Evolutionary conservation across 75 land plant genomes (phyloP), one percentile per base, ranked within the genome.

Genomic region (Pinus albicaulis): DNA sequence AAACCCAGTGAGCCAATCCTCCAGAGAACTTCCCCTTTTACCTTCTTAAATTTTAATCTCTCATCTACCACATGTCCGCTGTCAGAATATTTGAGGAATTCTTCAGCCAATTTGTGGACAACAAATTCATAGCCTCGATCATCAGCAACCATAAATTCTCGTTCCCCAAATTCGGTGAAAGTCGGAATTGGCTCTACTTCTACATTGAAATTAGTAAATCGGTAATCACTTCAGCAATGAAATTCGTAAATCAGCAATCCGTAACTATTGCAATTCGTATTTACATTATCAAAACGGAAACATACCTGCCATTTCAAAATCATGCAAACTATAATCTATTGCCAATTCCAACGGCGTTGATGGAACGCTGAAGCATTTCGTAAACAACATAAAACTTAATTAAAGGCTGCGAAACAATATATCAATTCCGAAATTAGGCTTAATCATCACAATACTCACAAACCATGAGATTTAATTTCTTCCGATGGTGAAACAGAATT

Each of bases 131-230:
- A 93, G 2, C 96, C 96, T 55, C 96, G 90, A 74, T 83, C 83
- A 75, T 93, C 96, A 12, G 87, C 85, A 14, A 91, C 91, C 44
- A 93, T 74, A 77, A 78, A 87, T 66, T 87, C 86, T 23, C 83
- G 65, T 6, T 80, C 82, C 16, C 96, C 96, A 64, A 76, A 91
- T 62, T 87, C 80, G n/a, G 68, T 70, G 68, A 77, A 89, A 1
- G 96, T 93, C 10, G 93, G 85, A 68, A 88, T 87, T 4, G 96
- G 96, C 65, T 88, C 85, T 60, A 93, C 93, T 78, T 88, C 90
- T 86, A 53, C 74, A 55, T 3, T 63, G 24, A 31, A 31, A 31
- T 31, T 31, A 31, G 31, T 31, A 31, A 31, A 31, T 31, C 31
- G 2, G 31, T 31, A 31, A 31, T 31, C 7, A n/a, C n/a, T n/a